These are phyloP conservation scores for Penicillium nucicola DNA, from an alignment of 495 filamentous ascomycete genomes.

Conservation along the genomic window DNA sequence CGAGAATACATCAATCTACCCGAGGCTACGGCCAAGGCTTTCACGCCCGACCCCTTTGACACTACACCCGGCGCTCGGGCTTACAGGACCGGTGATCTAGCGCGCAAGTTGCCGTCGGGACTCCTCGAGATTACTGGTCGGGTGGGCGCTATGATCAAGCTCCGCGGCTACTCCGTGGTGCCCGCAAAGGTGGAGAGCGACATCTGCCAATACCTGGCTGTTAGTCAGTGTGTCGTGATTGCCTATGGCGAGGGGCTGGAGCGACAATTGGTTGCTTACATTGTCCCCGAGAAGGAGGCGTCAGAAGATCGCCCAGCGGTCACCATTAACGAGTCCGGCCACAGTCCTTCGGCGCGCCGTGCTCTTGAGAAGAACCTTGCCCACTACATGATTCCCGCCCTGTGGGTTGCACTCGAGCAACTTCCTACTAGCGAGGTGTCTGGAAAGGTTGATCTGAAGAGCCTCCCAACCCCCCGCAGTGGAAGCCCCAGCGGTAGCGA, in stretches of 20 bases:
- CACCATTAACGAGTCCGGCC: slow-evolving; percentile 56
- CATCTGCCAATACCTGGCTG: slow-evolving; percentile 57
- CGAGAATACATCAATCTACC: slow-evolving; percentile 78
- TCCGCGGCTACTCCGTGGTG: slow-evolving; percentile 76
- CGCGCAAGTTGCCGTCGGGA: slow-evolving; percentile 63
- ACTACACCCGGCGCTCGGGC: slow-evolving; percentile 47
- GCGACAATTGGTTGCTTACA: slow-evolving; percentile 63
- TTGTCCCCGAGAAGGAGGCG: slow-evolving; percentile 55
- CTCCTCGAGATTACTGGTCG: slow-evolving; percentile 79
- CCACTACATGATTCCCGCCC: slow-evolving; percentile 67
- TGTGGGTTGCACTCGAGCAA: slow-evolving; percentile 60
- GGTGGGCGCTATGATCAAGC: slow-evolving; percentile 73
- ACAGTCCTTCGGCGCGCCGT: slow-evolving; percentile 55
- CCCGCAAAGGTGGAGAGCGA: slow-evolving; percentile 73
- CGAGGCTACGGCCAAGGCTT: slow-evolving; percentile 70
- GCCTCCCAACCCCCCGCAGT: slow-evolving; percentile 52
- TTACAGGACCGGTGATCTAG: slow-evolving; percentile 86
- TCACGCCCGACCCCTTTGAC: slow-evolving; percentile 61
- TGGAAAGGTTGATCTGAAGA: slow-evolving; percentile 64
- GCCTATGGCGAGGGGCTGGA: slow-evolving; percentile 65
- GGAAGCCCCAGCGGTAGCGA: slow-evolving; percentile 37
- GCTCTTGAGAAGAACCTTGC: slow-evolving; percentile 55
- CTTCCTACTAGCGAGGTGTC: slow-evolving; percentile 65
- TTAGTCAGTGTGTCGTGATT: slow-evolving; percentile 56
- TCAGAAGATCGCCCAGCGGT: slow-evolving; percentile 49